phyloP scores from a whole-genome alignment of 257 asterid genomes.

The Handroanthus guayacan region DNA sequence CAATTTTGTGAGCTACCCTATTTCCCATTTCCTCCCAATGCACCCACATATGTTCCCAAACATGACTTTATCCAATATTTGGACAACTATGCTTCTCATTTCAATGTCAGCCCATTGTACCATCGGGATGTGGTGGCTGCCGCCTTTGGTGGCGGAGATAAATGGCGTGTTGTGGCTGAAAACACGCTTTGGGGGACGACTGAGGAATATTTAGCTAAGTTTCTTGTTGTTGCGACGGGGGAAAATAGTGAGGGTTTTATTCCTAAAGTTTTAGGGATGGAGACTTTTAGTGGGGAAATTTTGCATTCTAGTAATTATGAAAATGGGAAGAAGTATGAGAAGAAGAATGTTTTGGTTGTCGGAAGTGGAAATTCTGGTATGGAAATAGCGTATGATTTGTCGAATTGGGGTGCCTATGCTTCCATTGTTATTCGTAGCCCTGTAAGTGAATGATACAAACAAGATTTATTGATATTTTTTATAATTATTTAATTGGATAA shows the following conservation, averaged over 20 bases:
- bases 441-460: slow-evolving; percentile 38
- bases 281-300: slow-evolving; percentile 44
- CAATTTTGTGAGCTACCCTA: slow-evolving; percentile 60
- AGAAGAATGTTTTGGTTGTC: slow-evolving; percentile 52
- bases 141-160: neutral
- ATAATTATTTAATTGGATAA: too few relatives aligned
- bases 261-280: slow-evolving; percentile 47
- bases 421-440: slow-evolving; percentile 60
- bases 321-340: slow-evolving; percentile 38
- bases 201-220: slow-evolving; percentile 41
- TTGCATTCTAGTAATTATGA: slow-evolving; percentile 51
- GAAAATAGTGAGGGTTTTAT: slow-evolving; percentile 53
- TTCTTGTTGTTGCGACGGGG: slow-evolving; percentile 61
- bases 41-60: slow-evolving; percentile 53
- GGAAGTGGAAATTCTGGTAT: slow-evolving; percentile 80
- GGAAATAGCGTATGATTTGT: slow-evolving; percentile 73
- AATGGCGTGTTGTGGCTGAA: slow-evolving; percentile 45
- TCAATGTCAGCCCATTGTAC: slow-evolving; percentile 37
- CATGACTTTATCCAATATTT: slow-evolving; percentile 47
- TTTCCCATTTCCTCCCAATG: slow-evolving; percentile 45
- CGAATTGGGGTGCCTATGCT: slow-evolving; percentile 50
- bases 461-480: too few relatives aligned
- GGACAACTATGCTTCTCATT: slow-evolving; percentile 44
- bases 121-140: neutral
- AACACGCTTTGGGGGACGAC: neutral